A percentile compares a stretch with the other conserved stretches of the same genome.
Conservation (phyloP, 768 basidiomycete species). For the Hemileccinum impolitum region DNA sequence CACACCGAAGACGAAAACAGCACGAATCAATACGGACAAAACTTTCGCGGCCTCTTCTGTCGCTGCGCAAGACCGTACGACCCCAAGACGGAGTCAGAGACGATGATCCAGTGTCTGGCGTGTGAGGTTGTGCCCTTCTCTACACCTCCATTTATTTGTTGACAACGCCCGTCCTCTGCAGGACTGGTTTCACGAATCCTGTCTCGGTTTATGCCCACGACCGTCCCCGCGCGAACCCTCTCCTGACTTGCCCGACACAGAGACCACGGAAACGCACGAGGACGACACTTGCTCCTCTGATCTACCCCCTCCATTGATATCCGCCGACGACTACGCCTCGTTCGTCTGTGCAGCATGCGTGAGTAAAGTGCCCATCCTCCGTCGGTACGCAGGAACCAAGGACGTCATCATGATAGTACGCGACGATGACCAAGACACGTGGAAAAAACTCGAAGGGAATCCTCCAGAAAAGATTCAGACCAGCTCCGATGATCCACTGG, state of each 20-base stretch:
- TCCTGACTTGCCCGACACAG: constrained; percentile 16
- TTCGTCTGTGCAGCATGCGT: constrained; percentile 75
- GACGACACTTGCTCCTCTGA: constrained; percentile 59
- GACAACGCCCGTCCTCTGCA: constrained; percentile 24
- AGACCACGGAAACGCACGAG: constrained; percentile 24
- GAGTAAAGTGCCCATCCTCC: constrained; percentile 47
- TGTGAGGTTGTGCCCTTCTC: constrained; percentile 58
- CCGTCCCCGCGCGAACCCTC: constrained; percentile 47
- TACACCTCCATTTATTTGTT: not conserved
- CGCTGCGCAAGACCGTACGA: constrained; percentile 73
- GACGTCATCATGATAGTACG: constrained; percentile 69
- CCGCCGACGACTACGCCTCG: constrained; percentile 68
- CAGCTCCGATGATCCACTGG: constrained; percentile 9
- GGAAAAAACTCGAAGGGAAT: constrained; percentile 48
- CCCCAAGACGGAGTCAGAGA: constrained; percentile 68
- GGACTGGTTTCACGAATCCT: constrained; percentile 94
- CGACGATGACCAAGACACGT: constrained; percentile 40
- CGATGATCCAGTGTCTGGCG: constrained; percentile 84
- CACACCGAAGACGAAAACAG: constrained; percentile 51
- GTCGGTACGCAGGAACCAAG: constrained; percentile 62
- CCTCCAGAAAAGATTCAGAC: not conserved
- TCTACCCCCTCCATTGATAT: constrained; percentile 65
- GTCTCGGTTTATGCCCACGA: constrained; percentile 72
- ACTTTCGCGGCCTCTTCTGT: constrained; percentile 71
- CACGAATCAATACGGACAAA: constrained; percentile 66